Percentiles rank a stretch among this genome's conserved stretches.
Evolutionary conservation across 2,329 filamentous ascomycete species (phyloP).

Genomic region (Sporothrix euskadiensis): DNA sequence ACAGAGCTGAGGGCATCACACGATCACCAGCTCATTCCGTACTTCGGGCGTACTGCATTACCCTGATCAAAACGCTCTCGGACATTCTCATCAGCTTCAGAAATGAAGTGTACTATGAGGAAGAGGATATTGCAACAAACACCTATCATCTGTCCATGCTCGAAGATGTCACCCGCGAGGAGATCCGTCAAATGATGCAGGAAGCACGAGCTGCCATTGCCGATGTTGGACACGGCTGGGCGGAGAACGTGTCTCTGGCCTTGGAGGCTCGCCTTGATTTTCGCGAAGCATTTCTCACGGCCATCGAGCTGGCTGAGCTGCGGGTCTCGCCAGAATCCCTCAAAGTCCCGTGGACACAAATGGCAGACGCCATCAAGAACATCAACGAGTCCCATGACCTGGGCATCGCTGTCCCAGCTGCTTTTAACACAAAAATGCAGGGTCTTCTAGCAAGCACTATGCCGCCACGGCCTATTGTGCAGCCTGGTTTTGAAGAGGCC

Average conservation of each 20-base stretch:
- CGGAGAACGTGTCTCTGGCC: constrained; percentile 51
- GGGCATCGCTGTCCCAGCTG: constrained; percentile 66
- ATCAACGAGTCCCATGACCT: constrained; percentile 63
- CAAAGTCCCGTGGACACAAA: constrained; percentile 54
- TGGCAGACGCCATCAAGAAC: constrained; percentile 51
- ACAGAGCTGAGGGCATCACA: constrained; percentile 45
- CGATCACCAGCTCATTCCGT: constrained; percentile 50
- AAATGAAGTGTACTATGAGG: constrained; percentile 90
- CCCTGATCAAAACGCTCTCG: constrained; percentile 78
- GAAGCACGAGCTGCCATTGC: constrained; percentile 57
- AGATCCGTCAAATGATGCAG: constrained; percentile 57
- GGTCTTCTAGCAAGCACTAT: constrained; percentile 90
- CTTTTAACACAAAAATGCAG: constrained; percentile 89
- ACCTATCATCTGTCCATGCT: constrained; percentile 81
- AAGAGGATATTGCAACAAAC: constrained; percentile 95
- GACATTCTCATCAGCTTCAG: constrained; percentile 76
- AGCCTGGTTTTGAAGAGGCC: constrained; percentile 71
- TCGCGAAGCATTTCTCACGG: constrained; percentile 62
- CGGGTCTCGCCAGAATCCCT: constrained; percentile 50
- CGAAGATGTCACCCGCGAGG: constrained; percentile 58
- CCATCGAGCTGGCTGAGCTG: constrained; percentile 51
- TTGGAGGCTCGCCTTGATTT: constrained; percentile 67
- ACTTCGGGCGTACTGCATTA: constrained; percentile 82
- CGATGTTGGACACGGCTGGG: constrained; percentile 43
- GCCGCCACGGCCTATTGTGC: constrained; percentile 85